Base-by-base conservation (phyloP, 2,329 filamentous ascomycete genomes). In the Diaporthe amygdali region DNA sequence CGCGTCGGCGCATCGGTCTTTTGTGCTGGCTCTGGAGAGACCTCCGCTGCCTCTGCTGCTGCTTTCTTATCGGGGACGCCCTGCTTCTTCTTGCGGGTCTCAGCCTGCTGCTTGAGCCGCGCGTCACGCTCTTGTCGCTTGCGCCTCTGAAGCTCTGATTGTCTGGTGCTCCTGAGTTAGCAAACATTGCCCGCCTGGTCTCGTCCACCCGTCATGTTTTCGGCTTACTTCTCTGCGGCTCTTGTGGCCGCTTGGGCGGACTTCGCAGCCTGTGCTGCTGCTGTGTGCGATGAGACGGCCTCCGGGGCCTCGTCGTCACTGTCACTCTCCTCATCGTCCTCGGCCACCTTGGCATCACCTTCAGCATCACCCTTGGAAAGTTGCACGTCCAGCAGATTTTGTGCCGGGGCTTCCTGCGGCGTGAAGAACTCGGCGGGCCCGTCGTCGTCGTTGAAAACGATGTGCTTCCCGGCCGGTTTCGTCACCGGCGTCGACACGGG, bases 51-150 rank as follows among this genome's bases (percentile, higher is more conserved):
- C 17, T 76, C 74, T 37, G 70, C 71, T 20, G 73, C 73, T 27
- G 72, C 75, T 12, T 75, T 74, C 41, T 78, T 75, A n/a, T 74
- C 73, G 12, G 76, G 74, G 39, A 76, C 75, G 25, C 74, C 76
- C 25, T 76, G 72, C 75, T 77, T 76, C 56, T 66, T 46, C 77
- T 87, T 88, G 72, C 87, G 85, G 76, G 83, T 81, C 71, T 83
- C 81, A 2, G 88, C 88, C 78, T 90, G 88, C 68, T 87, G 81
- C 78, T 88, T 89, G 76, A 90, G 83, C 30, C 85, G 82, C 27
- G 82, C 81, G 76, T 89, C 87, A 69, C 86, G 84, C 77, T 88
- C 84, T 76, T 88, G 86, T 44, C 88, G 86, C 79, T 88, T 90
- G 67, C 84, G 83, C 79, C 88, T 90, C 73, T 86, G 80, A 7